These are phyloP conservation scores for Paramyrothecium sp. DNA, from an alignment of 2,329 filamentous ascomycete genomes.

Conservation along the genomic window DNA sequence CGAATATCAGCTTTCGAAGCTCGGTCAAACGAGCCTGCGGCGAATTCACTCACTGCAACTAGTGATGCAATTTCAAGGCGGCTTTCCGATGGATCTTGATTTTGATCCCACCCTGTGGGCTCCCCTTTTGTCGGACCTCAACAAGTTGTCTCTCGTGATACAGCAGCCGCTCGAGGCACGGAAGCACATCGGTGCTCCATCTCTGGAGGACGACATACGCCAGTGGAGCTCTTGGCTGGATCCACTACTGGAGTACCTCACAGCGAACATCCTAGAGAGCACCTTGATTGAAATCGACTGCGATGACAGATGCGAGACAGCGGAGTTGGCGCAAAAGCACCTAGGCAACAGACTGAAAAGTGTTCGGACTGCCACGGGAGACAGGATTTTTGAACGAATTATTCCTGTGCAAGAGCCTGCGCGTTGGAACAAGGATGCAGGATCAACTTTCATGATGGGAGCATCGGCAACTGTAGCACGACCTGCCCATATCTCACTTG, in stretches of 20 bases:
- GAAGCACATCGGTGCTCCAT: neutral
- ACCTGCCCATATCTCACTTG: too few species aligned
- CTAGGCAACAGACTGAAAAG: neutral
- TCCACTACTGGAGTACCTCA: neutral
- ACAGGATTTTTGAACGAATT: neutral
- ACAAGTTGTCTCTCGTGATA: neutral
- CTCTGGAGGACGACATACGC: neutral
- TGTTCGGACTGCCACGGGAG: neutral
- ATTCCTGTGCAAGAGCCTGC: too few species aligned
- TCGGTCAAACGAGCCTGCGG: neutral
- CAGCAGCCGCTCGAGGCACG: neutral
- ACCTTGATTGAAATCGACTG: neutral
- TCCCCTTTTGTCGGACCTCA: neutral
- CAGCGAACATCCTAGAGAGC: neutral
- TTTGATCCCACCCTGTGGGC: neutral
- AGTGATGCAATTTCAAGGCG: neutral
- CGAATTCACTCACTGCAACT: neutral
- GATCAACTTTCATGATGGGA: too few species aligned
- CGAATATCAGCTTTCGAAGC: neutral
- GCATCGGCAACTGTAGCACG: too few species aligned
- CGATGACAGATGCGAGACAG: neutral
- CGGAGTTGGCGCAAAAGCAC: neutral
- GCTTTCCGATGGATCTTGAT: neutral
- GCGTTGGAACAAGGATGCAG: too few species aligned
- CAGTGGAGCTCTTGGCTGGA: neutral